Conservation (phyloP, 495 filamentous ascomycete genomes). For the Trichoderma erinaceum region DNA sequence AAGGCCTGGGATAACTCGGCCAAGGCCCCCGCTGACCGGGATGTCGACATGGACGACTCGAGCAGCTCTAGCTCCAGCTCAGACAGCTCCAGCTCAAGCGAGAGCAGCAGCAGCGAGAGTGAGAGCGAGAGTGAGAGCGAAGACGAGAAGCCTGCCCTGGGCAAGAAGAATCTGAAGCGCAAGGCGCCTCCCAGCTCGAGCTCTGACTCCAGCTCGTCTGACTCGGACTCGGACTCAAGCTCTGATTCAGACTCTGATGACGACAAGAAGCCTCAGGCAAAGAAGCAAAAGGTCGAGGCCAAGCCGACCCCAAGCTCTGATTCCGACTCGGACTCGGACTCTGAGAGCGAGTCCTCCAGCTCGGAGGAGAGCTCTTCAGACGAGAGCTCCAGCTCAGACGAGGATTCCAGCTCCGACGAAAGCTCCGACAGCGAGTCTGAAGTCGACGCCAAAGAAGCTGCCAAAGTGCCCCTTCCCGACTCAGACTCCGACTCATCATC, state of each 20-base stretch:
- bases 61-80: conserved; percentile 34
- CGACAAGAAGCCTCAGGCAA: conserved; percentile 23
- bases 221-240: conserved; percentile 34
- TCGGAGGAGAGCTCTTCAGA: conserved; percentile 24
- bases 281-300: conserved; percentile 25
- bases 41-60: conserved; percentile 56
- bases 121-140: conserved; percentile 35
- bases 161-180: conserved; percentile 50
- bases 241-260: conserved; percentile 34
- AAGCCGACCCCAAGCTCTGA: conserved; percentile 19
- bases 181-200: conserved; percentile 51
- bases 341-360: conserved; percentile 15
- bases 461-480: conserved; percentile 47
- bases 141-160: conserved; percentile 35
- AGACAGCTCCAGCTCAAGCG: conserved; percentile 39
- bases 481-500: conserved; percentile 32
- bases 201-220: conserved; percentile 35
- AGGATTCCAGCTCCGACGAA: conserved; percentile 34
- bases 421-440: conserved; percentile 34
- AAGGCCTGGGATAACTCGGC: conserved; percentile 46
- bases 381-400: conserved; percentile 33
- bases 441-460: conserved; percentile 44
- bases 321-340: conserved; percentile 32
- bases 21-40: conserved; percentile 48
- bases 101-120: conserved; percentile 39